A percentile compares a stretch with the other conserved stretches of the same genome.
phyloP scores from a whole-genome alignment of 805 yeast species.

The Tetrapisispora arboricola region DNA sequence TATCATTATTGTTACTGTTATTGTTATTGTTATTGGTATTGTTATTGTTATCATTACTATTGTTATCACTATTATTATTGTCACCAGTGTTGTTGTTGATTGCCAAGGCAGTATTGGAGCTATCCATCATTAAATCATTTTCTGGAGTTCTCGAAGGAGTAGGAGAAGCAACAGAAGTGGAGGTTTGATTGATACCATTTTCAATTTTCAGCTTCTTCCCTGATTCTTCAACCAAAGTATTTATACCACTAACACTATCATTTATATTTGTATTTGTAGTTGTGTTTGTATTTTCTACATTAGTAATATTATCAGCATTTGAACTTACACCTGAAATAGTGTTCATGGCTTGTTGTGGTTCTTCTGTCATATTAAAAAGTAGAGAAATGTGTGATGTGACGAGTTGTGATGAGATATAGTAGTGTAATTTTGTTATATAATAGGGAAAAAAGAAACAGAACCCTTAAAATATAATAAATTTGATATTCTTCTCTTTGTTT shows the following conservation, averaged over 20 bases:
- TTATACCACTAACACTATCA: neutral
- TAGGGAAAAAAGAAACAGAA: no score
- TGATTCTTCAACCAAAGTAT: neutral
- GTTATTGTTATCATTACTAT: neutral
- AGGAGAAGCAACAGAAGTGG: neutral
- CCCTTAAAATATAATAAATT: no score
- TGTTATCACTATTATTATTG: neutral
- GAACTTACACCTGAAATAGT: conserved; percentile 1
- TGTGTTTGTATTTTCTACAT: neutral
- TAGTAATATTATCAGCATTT: neutral
- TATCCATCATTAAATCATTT: neutral
- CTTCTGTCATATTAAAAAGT: neutral
- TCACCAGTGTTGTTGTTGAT: neutral
- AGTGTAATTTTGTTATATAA: no score
- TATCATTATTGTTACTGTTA: no score
- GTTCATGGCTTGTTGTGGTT: neutral
- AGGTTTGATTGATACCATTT: neutral
- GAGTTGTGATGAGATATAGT: no score
- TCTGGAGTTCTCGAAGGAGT: conserved; percentile 1
- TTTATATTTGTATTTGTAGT: no score
- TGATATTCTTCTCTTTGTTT: no score
- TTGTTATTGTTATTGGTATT: neutral
- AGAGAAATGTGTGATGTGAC: neutral
- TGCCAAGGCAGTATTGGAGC: neutral
- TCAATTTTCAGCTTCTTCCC: neutral